phyloP scores from a whole-genome alignment of 768 basidiomycete species.

The Suillus hirtellus region DNA sequence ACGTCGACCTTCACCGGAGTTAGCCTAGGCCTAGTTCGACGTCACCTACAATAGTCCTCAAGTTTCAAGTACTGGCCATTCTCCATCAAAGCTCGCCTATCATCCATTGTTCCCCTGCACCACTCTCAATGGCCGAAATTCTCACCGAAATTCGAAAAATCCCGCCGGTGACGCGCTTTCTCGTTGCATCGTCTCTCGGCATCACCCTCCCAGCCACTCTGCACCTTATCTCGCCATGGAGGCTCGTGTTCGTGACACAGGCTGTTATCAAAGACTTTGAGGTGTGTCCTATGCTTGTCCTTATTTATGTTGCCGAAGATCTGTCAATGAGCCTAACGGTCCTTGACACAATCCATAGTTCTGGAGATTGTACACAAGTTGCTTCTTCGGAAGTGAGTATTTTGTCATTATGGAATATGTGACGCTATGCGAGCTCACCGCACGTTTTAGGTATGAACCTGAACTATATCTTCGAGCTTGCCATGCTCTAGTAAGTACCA shows the following conservation, averaged over 20 bases:
- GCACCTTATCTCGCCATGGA: conserved; percentile 52
- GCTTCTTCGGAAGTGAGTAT: conserved; percentile 66
- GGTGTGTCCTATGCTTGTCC: conserved; percentile 36
- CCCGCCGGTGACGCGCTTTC: conserved; percentile 77
- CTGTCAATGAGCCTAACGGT: neutral
- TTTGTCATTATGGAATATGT: neutral
- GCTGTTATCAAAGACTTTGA: conserved; percentile 51
- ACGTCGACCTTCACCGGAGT: neutral
- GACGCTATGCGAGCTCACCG: conserved; percentile 4
- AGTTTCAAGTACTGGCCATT: neutral
- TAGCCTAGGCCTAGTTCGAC: neutral
- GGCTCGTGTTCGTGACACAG: conserved; percentile 51
- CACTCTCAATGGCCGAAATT: conserved; percentile 44
- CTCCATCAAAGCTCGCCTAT: neutral
- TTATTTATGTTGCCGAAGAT: too few species aligned
- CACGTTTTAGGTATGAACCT: conserved; percentile 28
- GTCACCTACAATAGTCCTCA: neutral
- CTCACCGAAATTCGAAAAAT: conserved; percentile 73
- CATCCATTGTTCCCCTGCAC: neutral
- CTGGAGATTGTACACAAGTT: conserved; percentile 72
- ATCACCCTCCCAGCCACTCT: conserved; percentile 61
- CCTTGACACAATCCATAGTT: conserved; percentile 42
- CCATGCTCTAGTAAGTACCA: conserved; percentile 42
- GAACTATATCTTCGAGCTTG: conserved; percentile 41
- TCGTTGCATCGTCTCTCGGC: conserved; percentile 59